phyloP scores from a whole-genome alignment of 768 basidiomycete genomes.

The Pholiota conissans region DNA sequence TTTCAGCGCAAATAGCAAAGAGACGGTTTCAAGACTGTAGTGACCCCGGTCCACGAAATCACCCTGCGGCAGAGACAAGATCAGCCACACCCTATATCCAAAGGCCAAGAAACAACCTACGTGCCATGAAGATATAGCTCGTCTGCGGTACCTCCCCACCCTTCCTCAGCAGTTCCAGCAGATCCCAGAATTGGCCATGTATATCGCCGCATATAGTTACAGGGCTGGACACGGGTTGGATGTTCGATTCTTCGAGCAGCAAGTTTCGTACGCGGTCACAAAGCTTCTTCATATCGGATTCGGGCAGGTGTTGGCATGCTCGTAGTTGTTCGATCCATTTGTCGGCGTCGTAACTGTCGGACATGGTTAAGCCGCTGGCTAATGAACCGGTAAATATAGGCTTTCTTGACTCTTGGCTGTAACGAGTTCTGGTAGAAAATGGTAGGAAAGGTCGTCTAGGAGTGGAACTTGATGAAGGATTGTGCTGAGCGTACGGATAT shows the following conservation, averaged over 20 bases:
- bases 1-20: slow-evolving; percentile 84
- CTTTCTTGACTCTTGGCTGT: too few relatives aligned
- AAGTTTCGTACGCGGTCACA: slow-evolving; percentile 89
- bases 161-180: slow-evolving; percentile 84
- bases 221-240: slow-evolving; percentile 91
- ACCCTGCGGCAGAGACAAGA: slow-evolving; percentile 51
- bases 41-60: slow-evolving; percentile 98
- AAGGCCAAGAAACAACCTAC: slow-evolving; percentile 43
- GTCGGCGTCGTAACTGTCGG: slow-evolving; percentile 43
- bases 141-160: slow-evolving; percentile 85
- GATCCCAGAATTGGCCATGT: slow-evolving; percentile 97
- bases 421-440: too few relatives aligned
- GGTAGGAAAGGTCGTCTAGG: too few relatives aligned
- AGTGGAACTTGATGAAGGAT: too few relatives aligned
- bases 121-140: slow-evolving; percentile 96
- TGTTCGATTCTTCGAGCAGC: slow-evolving; percentile 95
- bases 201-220: slow-evolving; percentile 97
- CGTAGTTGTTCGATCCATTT: slow-evolving; percentile 90
- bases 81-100: slow-evolving; percentile 24
- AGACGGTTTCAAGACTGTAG: slow-evolving; percentile 94
- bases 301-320: slow-evolving; percentile 84
- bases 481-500: too few relatives aligned
- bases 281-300: slow-evolving; percentile 89
- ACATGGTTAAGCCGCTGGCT: too few relatives aligned
- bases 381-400: too few relatives aligned